phyloP scores from a whole-genome alignment of 371 early-diverging fungal genomes.

The Mycotypha africana region DNA sequence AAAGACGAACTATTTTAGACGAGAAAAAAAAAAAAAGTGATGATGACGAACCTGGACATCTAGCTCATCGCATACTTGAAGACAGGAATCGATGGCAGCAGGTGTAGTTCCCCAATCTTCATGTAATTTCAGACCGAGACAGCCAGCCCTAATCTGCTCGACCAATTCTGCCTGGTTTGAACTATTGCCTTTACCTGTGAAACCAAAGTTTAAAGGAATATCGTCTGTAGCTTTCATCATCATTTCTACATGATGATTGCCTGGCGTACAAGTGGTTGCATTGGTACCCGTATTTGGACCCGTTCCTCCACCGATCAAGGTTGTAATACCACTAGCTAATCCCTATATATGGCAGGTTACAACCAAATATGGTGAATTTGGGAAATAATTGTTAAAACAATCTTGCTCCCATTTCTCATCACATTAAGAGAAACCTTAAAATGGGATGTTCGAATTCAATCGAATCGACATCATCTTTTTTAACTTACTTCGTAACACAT shows the following conservation, averaged over 20 bases:
- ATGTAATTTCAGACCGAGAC: conserved; percentile 88
- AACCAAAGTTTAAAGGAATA: conserved; percentile 85
- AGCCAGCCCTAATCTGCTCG: conserved; percentile 86
- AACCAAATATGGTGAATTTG: background rate
- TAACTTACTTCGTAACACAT: conserved; percentile 64
- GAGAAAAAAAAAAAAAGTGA: no score
- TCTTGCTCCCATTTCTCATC: no score
- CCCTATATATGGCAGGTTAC: no score
- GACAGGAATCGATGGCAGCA: conserved; percentile 84
- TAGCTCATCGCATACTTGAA: conserved; percentile 77
- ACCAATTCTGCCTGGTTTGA: conserved; percentile 56
- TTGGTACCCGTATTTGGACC: conserved; percentile 93
- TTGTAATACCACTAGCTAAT: conserved; percentile 80
- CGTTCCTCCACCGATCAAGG: conserved; percentile 91
- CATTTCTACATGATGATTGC: conserved; percentile 68
- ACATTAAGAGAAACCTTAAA: no score
- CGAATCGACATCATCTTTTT: no score
- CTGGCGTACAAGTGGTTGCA: conserved; percentile 93
- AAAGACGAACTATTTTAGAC: no score
- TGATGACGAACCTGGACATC: conserved; percentile 68
- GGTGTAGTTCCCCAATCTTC: conserved; percentile 96
- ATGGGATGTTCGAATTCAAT: no score
- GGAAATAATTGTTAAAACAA: background rate
- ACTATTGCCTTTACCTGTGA: conserved; percentile 92
- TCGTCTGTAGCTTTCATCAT: conserved; percentile 88